These are phyloP conservation scores for Purpureocillium lavendulum DNA, from an alignment of 2,329 filamentous ascomycete genomes.

Conservation along the genomic window DNA sequence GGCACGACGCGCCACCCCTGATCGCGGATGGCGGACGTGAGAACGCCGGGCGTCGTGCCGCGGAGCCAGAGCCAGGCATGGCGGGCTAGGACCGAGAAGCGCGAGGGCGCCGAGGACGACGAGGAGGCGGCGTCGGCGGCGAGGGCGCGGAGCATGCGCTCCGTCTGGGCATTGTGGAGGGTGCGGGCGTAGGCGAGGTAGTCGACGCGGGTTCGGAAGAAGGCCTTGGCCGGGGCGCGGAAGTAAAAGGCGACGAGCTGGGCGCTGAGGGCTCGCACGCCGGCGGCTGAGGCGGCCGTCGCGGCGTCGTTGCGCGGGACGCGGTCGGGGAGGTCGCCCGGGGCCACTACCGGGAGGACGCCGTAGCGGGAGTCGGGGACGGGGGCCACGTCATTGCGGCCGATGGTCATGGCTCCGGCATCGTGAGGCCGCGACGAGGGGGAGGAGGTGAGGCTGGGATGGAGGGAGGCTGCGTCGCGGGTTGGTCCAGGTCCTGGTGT, in stretches of 20 bases:
- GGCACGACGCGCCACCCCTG: conserved; percentile 68
- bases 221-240: conserved; percentile 81
- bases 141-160: conserved; percentile 25
- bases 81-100: conserved; percentile 6
- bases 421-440: conserved; percentile 16
- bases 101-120: conserved; percentile 11
- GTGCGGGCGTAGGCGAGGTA: conserved; percentile 56
- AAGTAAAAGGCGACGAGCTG: conserved; percentile 89
- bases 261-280: conserved; percentile 74
- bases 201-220: conserved; percentile 85
- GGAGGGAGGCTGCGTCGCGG: not conserved
- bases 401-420: conserved; percentile 23
- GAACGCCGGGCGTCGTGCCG: conserved; percentile 60
- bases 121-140: conserved; percentile 22
- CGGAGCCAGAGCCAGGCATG: conserved; percentile 43
- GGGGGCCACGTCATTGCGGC: conserved; percentile 21
- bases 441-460: conserved; percentile 2
- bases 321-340: conserved; percentile 33
- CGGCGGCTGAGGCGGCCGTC: conserved; percentile 74
- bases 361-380: conserved; percentile 21
- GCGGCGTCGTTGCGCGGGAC: conserved; percentile 45
- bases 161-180: conserved; percentile 38
- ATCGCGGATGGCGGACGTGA: conserved; percentile 58
- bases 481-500: too few relatives aligned
- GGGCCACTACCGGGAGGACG: conserved; percentile 36